A percentile compares a stretch with the other conserved stretches of the same genome.
Conservation (phyloP, 2,329 filamentous ascomycete genomes). For the Parastagonospora nodorum region DNA sequence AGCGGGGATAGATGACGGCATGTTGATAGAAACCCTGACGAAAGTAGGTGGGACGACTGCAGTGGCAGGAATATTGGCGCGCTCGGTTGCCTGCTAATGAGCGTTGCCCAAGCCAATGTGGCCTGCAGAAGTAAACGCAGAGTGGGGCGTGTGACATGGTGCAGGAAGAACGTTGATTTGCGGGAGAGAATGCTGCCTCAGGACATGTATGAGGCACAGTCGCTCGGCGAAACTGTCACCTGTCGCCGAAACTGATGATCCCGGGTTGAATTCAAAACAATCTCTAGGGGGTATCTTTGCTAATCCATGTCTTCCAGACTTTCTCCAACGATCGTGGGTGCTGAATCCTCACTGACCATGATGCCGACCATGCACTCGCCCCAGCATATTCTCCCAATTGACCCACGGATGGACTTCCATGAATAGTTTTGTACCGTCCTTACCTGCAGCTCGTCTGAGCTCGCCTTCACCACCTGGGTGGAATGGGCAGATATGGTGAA, state of each 20-base stretch:
- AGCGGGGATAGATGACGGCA: neutral
- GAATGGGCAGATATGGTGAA: slow-evolving; percentile 7
- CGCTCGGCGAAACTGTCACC: neutral
- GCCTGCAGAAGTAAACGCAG: neutral
- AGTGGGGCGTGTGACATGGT: neutral
- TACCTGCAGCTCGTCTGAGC: slow-evolving; percentile 76
- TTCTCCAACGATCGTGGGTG: slow-evolving; percentile 24
- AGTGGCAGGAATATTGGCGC: neutral
- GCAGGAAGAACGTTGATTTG: neutral
- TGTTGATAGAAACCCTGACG: neutral
- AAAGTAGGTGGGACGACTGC: neutral
- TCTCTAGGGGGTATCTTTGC: slow-evolving; percentile 22
- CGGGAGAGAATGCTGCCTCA: neutral
- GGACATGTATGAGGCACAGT: neutral
- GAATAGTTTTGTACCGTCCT: slow-evolving; percentile 69
- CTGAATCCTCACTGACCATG: slow-evolving; percentile 61
- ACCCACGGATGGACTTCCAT: slow-evolving; percentile 70
- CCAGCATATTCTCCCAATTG: slow-evolving; percentile 70
- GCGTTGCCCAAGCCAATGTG: no score
- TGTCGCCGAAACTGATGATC: neutral
- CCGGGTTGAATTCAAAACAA: neutral
- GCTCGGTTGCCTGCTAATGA: no score
- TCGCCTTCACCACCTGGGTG: slow-evolving; percentile 80
- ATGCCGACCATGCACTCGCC: slow-evolving; percentile 66
- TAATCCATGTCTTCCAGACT: slow-evolving; percentile 66